These are phyloP conservation scores for Fusarium sterilihyphosum DNA, from an alignment of 2,329 filamentous ascomycete genomes.

Conservation along the genomic window DNA sequence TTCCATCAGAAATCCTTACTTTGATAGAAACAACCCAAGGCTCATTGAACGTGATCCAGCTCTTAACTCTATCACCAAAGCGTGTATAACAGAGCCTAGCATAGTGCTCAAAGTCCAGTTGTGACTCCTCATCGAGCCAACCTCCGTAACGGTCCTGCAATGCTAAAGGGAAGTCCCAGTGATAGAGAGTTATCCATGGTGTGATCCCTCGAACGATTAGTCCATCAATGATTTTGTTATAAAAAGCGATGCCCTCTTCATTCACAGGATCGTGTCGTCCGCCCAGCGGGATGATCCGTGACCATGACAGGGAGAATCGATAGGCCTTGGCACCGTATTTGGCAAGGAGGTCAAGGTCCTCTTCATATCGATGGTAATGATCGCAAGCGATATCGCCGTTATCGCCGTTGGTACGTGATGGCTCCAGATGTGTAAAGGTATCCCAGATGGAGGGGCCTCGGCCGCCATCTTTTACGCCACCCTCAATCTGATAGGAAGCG, in stretches of 20 bases:
- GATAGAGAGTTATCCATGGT: slow-evolving; percentile 71
- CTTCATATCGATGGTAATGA: slow-evolving; percentile 53
- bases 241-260: slow-evolving; percentile 68
- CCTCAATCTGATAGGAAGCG: slow-evolving; percentile 56
- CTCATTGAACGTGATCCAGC: slow-evolving; percentile 54
- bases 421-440: slow-evolving; percentile 52
- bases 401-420: slow-evolving; percentile 52
- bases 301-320: slow-evolving; percentile 73
- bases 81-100: slow-evolving; percentile 49
- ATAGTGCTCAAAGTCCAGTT: slow-evolving; percentile 50
- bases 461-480: slow-evolving; percentile 51
- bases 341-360: slow-evolving; percentile 69
- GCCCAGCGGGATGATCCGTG: slow-evolving; percentile 71
- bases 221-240: slow-evolving; percentile 68
- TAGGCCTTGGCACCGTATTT: slow-evolving; percentile 67
- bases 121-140: slow-evolving; percentile 45
- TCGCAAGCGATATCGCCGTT: slow-evolving; percentile 60
- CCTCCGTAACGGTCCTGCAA: slow-evolving; percentile 51
- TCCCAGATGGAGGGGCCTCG: slow-evolving; percentile 57
- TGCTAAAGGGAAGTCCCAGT: slow-evolving; percentile 64
- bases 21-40: slow-evolving; percentile 46
- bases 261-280: slow-evolving; percentile 71
- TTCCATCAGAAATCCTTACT: neutral
- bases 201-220: slow-evolving; percentile 65
- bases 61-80: slow-evolving; percentile 53